Percentiles rank a stretch among this genome's conserved stretches.
Evolutionary conservation across 2,329 filamentous ascomycete species (phyloP).

Genomic region (Pseudocercospora eumusae): DNA sequence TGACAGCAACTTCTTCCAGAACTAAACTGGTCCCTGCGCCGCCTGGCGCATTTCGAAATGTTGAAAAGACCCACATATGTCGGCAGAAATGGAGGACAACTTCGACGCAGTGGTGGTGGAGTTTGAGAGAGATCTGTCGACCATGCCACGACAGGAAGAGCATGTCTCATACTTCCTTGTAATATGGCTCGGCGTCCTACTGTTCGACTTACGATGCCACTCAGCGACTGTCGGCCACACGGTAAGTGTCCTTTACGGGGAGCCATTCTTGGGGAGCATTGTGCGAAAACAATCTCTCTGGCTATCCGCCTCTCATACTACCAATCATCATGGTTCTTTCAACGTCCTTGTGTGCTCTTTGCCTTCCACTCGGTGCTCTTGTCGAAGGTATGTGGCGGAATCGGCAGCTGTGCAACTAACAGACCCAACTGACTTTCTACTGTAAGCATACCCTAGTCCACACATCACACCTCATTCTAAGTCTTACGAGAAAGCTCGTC

Average conservation of each 20-base stretch:
- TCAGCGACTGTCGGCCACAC: background rate
- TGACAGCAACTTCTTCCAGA: background rate
- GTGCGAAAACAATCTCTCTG: no score
- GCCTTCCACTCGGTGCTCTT: background rate
- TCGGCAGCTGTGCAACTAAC: no score
- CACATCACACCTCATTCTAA: background rate
- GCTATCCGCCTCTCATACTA: background rate
- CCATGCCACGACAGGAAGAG: background rate
- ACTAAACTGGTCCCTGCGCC: background rate
- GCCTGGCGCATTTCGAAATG: background rate
- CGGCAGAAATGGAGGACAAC: background rate
- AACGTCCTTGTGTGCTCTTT: background rate
- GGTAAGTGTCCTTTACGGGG: background rate
- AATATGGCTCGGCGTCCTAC: background rate
- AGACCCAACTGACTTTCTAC: background rate
- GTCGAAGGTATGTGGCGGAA: slow-evolving; percentile 1
- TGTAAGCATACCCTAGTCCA: slow-evolving; percentile 11
- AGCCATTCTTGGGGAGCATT: background rate
- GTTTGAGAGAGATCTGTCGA: background rate
- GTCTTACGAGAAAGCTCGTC: slow-evolving; percentile 7
- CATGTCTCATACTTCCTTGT: background rate
- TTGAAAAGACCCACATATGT: background rate
- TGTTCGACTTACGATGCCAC: background rate
- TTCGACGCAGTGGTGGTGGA: background rate
- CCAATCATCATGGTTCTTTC: background rate